Percentiles rank a stretch among this genome's conserved stretches.
phyloP scores from a whole-genome alignment of 768 basidiomycete species.

The Crassisporium funariophilum region DNA sequence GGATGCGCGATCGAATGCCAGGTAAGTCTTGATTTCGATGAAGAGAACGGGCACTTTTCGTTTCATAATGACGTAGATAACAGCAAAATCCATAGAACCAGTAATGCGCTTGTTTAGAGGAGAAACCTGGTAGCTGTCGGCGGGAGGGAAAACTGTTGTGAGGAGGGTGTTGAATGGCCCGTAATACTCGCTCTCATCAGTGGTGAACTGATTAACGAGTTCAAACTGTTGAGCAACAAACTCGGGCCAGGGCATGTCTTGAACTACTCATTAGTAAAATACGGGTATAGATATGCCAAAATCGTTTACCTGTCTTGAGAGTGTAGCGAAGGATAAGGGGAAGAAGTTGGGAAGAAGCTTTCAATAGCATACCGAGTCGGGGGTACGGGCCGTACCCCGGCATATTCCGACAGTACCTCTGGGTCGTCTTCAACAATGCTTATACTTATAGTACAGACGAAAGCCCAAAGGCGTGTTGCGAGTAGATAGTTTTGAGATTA shows the following conservation, averaged over 20 bases:
- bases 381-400: too few species aligned
- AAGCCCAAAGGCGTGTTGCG: too few species aligned
- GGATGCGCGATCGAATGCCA: constrained; percentile 10
- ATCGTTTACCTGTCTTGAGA: too few species aligned
- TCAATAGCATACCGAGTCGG: too few species aligned
- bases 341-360: too few species aligned
- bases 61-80: constrained; percentile 10
- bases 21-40: constrained; percentile 15
- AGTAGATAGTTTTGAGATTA: too few species aligned
- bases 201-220: constrained; percentile 7
- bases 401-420: too few species aligned
- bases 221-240: constrained; percentile 3
- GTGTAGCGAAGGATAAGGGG: too few species aligned
- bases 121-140: constrained; percentile 4
- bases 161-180: constrained; percentile 8
- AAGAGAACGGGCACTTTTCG: constrained; percentile 14
- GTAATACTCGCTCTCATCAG: constrained; percentile 10
- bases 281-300: too few species aligned
- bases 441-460: too few species aligned
- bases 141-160: not conserved
- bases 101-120: constrained; percentile 1
- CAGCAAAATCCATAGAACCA: constrained; percentile 16
- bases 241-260: constrained; percentile 7
- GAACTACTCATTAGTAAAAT: too few species aligned
- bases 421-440: too few species aligned